Percentiles rank a stretch among this genome's conserved stretches.
Conservation (phyloP, 2,329 filamentous ascomycete species). For the Fusarium sp. region DNA sequence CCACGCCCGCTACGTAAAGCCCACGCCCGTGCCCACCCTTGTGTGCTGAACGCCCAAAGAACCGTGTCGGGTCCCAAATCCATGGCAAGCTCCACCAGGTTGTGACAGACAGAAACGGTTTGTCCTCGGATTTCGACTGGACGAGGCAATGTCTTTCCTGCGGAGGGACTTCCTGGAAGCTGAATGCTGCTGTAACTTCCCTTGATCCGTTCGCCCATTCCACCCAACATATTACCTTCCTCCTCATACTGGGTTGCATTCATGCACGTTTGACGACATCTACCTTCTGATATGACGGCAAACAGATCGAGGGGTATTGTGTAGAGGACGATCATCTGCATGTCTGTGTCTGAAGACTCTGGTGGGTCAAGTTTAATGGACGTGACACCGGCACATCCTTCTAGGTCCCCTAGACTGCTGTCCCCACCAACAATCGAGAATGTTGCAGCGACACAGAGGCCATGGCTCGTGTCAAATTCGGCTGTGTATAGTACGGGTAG, state of each 20-base stretch:
- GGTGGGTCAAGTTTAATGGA: conserved; percentile 8
- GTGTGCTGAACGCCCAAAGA: conserved; percentile 50
- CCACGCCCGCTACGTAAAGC: conserved; percentile 43
- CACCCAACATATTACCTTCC: conserved; percentile 17
- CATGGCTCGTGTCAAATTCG: conserved; percentile 66
- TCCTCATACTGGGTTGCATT: conserved; percentile 8
- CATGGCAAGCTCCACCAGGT: conserved; percentile 49
- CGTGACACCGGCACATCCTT: conserved; percentile 4
- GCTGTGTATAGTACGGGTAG: conserved; percentile 65
- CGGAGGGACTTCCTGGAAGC: conserved; percentile 27
- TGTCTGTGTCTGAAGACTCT: conserved; percentile 26
- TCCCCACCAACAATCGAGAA: conserved; percentile 54
- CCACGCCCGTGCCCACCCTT: conserved; percentile 52
- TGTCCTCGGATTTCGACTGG: conserved; percentile 50
- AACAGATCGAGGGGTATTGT: conserved; percentile 69
- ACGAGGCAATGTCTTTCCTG: conserved; percentile 28
- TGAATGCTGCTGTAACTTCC: conserved; percentile 39
- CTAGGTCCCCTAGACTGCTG: conserved; percentile 4
- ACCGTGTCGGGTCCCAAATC: conserved; percentile 50
- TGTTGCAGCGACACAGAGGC: conserved; percentile 67
- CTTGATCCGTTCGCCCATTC: conserved; percentile 35
- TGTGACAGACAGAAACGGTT: conserved; percentile 47
- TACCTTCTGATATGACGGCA: conserved; percentile 47
- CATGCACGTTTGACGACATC: conserved; percentile 12
- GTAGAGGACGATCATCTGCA: conserved; percentile 66